phyloP scores from a whole-genome alignment of 108 stramenopile genomes.

The Asterionellopsis glacialis region DNA sequence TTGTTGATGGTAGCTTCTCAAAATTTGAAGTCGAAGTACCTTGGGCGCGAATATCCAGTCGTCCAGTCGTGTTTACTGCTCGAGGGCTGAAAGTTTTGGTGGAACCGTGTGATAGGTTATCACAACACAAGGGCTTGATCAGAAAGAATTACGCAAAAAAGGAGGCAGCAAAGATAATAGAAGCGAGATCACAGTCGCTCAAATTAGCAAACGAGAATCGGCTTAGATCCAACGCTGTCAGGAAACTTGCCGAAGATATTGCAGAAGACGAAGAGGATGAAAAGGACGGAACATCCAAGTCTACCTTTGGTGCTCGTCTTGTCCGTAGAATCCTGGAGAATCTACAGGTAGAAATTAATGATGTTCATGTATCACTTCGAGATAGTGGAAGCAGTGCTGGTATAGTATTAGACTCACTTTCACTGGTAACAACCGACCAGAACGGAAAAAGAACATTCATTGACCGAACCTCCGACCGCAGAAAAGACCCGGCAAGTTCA shows the following conservation, averaged over 20 bases:
- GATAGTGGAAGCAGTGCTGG: conserved; percentile 55
- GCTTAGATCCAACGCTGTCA: conserved; percentile 41
- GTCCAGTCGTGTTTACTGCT: conserved; percentile 66
- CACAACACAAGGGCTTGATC: conserved; percentile 6
- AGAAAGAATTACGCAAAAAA: not conserved
- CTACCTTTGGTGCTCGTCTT: conserved; percentile 57
- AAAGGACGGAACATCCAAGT: conserved; percentile 4
- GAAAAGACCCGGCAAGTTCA: conserved; percentile 12
- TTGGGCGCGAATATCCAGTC: conserved; percentile 67
- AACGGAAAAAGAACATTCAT: conserved; percentile 66
- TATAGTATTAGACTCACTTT: conserved; percentile 52
- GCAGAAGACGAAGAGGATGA: conserved; percentile 15
- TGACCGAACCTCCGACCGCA: conserved; percentile 46
- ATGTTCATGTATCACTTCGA: conserved; percentile 59
- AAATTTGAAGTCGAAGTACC: conserved; percentile 78
- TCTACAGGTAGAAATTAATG: conserved; percentile 72
- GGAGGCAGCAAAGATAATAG: conserved; percentile 2
- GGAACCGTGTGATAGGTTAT: conserved; percentile 45
- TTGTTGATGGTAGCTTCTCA: conserved; percentile 55
- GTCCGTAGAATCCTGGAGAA: conserved; percentile 81
- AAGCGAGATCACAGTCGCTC: conserved; percentile 38
- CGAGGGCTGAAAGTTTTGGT: conserved; percentile 55
- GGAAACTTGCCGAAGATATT: conserved; percentile 37
- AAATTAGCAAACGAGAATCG: conserved; percentile 41
- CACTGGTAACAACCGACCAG: conserved; percentile 63